Conservation (phyloP, 768 basidiomycete genomes). For the Amyloporia xantha region DNA sequence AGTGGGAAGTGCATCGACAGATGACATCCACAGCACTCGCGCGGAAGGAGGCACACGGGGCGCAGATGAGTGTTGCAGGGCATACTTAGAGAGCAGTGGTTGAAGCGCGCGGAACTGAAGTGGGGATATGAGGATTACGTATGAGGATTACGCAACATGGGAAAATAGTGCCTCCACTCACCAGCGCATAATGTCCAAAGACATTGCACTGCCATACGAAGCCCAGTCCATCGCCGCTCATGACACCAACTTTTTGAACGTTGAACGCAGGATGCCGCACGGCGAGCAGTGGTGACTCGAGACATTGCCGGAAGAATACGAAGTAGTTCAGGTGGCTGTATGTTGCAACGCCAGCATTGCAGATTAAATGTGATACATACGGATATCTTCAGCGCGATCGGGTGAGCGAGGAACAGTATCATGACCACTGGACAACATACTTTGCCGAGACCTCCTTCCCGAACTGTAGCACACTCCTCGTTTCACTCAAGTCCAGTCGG, state of each 20-base stretch:
- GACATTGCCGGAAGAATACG: constrained; percentile 39
- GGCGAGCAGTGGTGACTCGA: constrained; percentile 35
- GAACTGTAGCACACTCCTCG: constrained; percentile 58
- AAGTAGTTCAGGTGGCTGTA: constrained; percentile 51
- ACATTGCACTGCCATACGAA: constrained; percentile 83
- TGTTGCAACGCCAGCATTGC: constrained; percentile 69
- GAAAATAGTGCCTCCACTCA: constrained; percentile 36
- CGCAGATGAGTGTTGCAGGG: constrained; percentile 22
- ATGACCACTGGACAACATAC: constrained; percentile 42
- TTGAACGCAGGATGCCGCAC: constrained; percentile 53
- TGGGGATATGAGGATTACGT: too few relatives aligned
- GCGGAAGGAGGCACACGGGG: too few relatives aligned
- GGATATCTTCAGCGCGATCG: constrained; percentile 48
- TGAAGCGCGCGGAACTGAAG: constrained; percentile 58
- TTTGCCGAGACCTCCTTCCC: constrained; percentile 42
- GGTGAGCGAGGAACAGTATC: neutral
- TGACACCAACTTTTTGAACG: constrained; percentile 49
- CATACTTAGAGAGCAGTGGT: constrained; percentile 40
- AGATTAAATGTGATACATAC: constrained; percentile 75
- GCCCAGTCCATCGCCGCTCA: constrained; percentile 65
- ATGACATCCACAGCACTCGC: constrained; percentile 77
- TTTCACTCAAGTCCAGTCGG: constrained; percentile 55
- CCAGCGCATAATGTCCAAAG: constrained; percentile 75
- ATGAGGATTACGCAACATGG: constrained; percentile 1
- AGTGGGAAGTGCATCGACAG: constrained; percentile 50